phyloP scores from a whole-genome alignment of 257 asterid species.

The Nicotiana undulata region DNA sequence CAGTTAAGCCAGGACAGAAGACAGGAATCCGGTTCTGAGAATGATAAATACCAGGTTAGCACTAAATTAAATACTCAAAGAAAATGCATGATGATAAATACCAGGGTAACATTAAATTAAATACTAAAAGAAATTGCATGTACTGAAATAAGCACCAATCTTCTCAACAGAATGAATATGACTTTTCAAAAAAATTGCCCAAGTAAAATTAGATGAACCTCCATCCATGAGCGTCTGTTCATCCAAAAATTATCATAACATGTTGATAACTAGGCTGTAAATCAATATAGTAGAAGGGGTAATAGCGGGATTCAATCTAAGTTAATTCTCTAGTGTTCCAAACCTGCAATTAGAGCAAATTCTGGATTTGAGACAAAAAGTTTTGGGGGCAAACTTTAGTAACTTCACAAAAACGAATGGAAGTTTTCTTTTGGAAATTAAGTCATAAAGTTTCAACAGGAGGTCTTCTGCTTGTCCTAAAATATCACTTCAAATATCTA shows the following conservation, averaged over 20 bases:
- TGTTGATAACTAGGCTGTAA: neutral
- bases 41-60: neutral
- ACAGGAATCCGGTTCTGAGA: slow-evolving; percentile 77
- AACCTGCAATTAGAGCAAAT: neutral
- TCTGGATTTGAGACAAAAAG: neutral
- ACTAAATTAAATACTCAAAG: neutral
- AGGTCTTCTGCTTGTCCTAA: neutral
- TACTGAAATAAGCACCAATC: neutral
- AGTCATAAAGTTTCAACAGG: neutral
- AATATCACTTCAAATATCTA: neutral
- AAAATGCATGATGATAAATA: neutral
- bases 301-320: neutral
- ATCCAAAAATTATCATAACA: neutral
- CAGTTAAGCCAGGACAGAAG: slow-evolving; percentile 90
- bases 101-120: neutral
- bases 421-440: neutral
- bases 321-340: neutral
- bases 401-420: neutral
- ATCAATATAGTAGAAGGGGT: neutral
- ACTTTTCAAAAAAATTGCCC: neutral
- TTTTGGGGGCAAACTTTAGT: neutral
- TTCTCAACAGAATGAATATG: neutral
- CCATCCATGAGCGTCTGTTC: neutral
- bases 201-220: neutral
- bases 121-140: neutral